phyloP scores from a whole-genome alignment of 345 rosid genomes.

The Diplotaxis tenuifolia region DNA sequence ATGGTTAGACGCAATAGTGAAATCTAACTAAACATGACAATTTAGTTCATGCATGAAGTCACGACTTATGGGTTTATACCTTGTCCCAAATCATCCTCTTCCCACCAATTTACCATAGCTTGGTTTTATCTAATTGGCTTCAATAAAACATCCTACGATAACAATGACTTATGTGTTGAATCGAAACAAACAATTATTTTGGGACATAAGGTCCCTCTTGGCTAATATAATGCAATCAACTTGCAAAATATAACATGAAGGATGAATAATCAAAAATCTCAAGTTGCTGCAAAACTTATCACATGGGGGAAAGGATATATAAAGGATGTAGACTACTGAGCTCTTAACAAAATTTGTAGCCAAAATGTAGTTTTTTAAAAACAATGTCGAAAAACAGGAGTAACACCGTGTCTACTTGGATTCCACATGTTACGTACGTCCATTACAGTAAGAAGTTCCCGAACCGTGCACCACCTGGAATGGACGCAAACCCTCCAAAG shows the following conservation, averaged over 20 bases:
- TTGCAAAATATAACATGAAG: neutral
- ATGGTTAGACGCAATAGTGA: too few relatives aligned
- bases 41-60: neutral
- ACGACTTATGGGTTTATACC: neutral
- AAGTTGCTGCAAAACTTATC: neutral
- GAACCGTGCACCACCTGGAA: slow-evolving; percentile 55
- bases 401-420: neutral
- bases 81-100: too few relatives aligned
- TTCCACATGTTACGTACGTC: neutral
- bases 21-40: too few relatives aligned
- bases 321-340: neutral
- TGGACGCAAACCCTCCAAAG: slow-evolving; percentile 53
- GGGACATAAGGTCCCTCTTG: too few relatives aligned
- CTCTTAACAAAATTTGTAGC: neutral
- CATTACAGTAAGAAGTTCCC: slow-evolving; percentile 66
- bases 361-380: neutral
- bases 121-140: too few relatives aligned
- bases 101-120: too few relatives aligned
- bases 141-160: too few relatives aligned
- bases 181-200: neutral
- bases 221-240: neutral
- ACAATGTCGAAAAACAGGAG: neutral
- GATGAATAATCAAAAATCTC: neutral
- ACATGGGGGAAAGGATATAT: neutral
- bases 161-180: neutral